phyloP scores from a whole-genome alignment of 2,329 filamentous ascomycete genomes.

The Dothideomycetidae sp. region DNA sequence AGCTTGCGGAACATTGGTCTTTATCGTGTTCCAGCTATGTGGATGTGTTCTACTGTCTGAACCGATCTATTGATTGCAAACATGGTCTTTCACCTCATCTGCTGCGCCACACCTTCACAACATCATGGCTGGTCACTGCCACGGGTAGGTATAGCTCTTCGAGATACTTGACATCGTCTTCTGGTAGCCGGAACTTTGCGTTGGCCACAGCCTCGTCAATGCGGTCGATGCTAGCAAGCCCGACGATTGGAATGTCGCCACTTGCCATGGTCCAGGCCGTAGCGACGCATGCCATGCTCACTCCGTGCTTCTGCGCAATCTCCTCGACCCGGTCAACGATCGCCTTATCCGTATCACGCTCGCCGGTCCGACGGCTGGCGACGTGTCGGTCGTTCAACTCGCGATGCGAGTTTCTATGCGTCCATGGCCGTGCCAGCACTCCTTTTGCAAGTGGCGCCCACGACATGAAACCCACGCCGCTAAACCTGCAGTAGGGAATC shows the following conservation, averaged over 20 bases:
- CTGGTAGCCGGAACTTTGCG: slow-evolving; percentile 30
- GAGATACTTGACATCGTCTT: slow-evolving; percentile 36
- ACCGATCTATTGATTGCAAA: too few relatives aligned
- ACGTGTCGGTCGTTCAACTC: too few relatives aligned
- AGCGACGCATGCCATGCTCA: slow-evolving; percentile 50
- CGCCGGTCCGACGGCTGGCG: too few relatives aligned
- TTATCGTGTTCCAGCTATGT: too few relatives aligned
- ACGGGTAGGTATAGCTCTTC: slow-evolving; percentile 39
- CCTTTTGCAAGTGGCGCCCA: slow-evolving; percentile 29
- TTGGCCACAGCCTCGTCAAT: slow-evolving; percentile 37
- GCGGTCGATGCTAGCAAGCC: slow-evolving; percentile 34
- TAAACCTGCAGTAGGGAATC: slow-evolving; percentile 35
- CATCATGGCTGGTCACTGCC: too few relatives aligned
- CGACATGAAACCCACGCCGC: slow-evolving; percentile 36
- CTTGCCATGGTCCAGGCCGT: slow-evolving; percentile 40
- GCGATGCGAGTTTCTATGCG: too few relatives aligned
- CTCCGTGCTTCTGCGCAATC: slow-evolving; percentile 41
- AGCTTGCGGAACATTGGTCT: too few relatives aligned
- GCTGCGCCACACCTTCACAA: too few relatives aligned
- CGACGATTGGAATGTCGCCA: slow-evolving; percentile 37
- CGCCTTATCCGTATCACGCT: slow-evolving; percentile 37
- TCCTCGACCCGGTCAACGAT: slow-evolving; percentile 44
- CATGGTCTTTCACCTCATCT: too few relatives aligned
- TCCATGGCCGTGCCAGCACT: slow-evolving; percentile 27
- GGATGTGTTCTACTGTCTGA: too few relatives aligned